Conservation (phyloP, 2,329 filamentous ascomycete genomes). For the Aspergillus terreus region DNA sequence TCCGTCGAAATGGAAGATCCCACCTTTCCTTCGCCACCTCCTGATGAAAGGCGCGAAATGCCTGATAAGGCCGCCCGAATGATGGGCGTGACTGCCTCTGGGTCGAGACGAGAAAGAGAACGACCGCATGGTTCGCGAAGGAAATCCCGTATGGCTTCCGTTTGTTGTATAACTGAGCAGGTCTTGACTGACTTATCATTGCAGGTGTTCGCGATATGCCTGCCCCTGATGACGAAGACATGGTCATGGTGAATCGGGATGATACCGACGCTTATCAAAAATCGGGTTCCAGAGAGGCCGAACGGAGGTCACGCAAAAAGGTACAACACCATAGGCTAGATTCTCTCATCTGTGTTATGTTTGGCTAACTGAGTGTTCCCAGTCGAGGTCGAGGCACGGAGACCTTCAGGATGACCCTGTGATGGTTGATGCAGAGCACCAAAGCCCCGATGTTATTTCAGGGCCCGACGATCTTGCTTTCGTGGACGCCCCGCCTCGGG, state of each 20-base stretch:
- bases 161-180: background rate
- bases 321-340: slow-evolving; percentile 19
- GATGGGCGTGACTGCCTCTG: slow-evolving; percentile 57
- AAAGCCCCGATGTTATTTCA: slow-evolving; percentile 41
- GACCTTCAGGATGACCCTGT: slow-evolving; percentile 49
- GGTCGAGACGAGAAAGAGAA: slow-evolving; percentile 43
- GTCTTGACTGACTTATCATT: background rate
- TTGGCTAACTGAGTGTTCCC: background rate
- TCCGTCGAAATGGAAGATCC: slow-evolving; percentile 62
- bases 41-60: slow-evolving; percentile 63
- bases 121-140: slow-evolving; percentile 53
- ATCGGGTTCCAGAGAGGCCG: slow-evolving; percentile 32
- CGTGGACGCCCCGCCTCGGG: slow-evolving; percentile 46
- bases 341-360: background rate
- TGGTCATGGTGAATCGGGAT: slow-evolving; percentile 56
- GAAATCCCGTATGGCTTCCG: slow-evolving; percentile 28
- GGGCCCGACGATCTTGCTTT: slow-evolving; percentile 51
- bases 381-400: slow-evolving; percentile 32
- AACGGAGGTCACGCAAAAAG: slow-evolving; percentile 35
- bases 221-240: slow-evolving; percentile 61
- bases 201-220: slow-evolving; percentile 53
- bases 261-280: slow-evolving; percentile 32
- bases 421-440: slow-evolving; percentile 51
- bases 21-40: slow-evolving; percentile 68
- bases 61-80: slow-evolving; percentile 75